A percentile compares a stretch with the other conserved stretches of the same genome.
phyloP scores from a whole-genome alignment of 306 rosid species.

The Leucaena leucocephala region DNA sequence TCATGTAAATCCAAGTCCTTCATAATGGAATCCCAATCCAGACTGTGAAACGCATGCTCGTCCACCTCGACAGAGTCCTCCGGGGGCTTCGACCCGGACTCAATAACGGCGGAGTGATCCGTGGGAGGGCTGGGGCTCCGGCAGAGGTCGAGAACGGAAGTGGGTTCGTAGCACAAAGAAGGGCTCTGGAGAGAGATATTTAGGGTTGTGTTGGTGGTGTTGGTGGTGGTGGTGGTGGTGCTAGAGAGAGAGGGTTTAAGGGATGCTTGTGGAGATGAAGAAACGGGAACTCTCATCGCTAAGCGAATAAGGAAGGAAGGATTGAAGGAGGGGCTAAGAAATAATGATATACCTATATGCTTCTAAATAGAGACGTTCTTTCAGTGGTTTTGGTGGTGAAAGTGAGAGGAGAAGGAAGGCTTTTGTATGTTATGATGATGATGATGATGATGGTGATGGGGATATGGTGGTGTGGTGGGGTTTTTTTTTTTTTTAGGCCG shows the following conservation, averaged over 20 bases:
- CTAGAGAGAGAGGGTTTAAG: constrained; percentile 33
- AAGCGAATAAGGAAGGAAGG: neutral
- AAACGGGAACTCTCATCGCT: constrained; percentile 83
- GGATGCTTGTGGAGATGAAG: constrained; percentile 44
- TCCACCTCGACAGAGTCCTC: constrained; percentile 58
- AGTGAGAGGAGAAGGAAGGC: constrained; percentile 44
- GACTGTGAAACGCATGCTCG: constrained; percentile 64
- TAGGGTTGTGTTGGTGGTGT: neutral
- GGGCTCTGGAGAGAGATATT: constrained; percentile 15
- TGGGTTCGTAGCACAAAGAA: constrained; percentile 67
- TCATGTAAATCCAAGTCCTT: constrained; percentile 74
- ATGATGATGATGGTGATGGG: constrained; percentile 31
- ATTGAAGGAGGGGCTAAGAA: constrained; percentile 18
- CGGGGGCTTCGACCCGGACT: constrained; percentile 36
- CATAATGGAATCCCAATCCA: constrained; percentile 89
- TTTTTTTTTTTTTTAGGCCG: neutral
- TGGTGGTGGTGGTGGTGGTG: too few species aligned
- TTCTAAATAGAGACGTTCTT: constrained; percentile 37
- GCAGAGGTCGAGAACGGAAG: constrained; percentile 81
- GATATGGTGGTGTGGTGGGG: neutral
- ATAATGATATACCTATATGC: constrained; percentile 37
- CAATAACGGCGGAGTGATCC: constrained; percentile 12
- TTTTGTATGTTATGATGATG: constrained; percentile 44
- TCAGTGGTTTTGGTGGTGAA: constrained; percentile 10
- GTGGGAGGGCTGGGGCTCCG: constrained; percentile 79